A percentile compares a stretch with the other conserved stretches of the same genome.
Evolutionary conservation across 257 asterid genomes (phyloP).

Genomic region (Ilex aquifolium): DNA sequence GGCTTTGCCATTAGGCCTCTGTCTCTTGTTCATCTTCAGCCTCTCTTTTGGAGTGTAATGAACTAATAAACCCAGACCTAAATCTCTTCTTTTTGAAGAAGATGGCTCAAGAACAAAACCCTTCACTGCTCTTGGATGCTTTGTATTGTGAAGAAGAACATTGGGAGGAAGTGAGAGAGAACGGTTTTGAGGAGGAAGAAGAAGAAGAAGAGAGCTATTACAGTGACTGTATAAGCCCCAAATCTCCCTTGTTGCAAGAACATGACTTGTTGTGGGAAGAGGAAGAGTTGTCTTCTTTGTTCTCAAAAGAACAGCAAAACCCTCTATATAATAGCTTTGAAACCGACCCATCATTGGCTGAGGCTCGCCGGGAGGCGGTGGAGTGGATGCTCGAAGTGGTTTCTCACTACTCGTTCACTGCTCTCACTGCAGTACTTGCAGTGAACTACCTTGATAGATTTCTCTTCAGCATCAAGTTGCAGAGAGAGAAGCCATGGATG

Average conservation of each 20-base stretch:
- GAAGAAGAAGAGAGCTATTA: constrained; percentile 16
- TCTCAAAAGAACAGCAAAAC: constrained; percentile 50
- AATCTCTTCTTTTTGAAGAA: constrained; percentile 34
- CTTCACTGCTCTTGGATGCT: constrained; percentile 31
- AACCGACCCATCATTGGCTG: constrained; percentile 19
- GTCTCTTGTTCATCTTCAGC: constrained; percentile 12
- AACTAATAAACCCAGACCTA: constrained; percentile 5
- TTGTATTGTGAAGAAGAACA: constrained; percentile 46
- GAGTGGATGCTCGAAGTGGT: constrained; percentile 46
- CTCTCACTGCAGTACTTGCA: constrained; percentile 51
- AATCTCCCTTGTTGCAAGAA: constrained; percentile 16
- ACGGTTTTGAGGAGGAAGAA: constrained; percentile 8
- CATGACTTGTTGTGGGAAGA: constrained; percentile 37
- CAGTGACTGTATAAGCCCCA: constrained; percentile 2
- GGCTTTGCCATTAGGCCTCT: constrained; percentile 6
- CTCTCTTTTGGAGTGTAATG: constrained; percentile 28
- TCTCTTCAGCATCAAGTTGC: constrained; percentile 9
- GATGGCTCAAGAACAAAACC: constrained; percentile 32
- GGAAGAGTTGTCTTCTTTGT: constrained; percentile 39
- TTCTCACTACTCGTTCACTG: constrained; percentile 38
- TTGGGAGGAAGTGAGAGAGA: constrained; percentile 21
- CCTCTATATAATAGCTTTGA: constrained; percentile 17
- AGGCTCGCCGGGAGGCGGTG: constrained; percentile 46
- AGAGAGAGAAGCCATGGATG: constrained; percentile 51
- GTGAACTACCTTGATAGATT: constrained; percentile 46